These are phyloP conservation scores for Eucalyptus marginata DNA, from an alignment of 345 rosid genomes.

Conservation along the genomic window DNA sequence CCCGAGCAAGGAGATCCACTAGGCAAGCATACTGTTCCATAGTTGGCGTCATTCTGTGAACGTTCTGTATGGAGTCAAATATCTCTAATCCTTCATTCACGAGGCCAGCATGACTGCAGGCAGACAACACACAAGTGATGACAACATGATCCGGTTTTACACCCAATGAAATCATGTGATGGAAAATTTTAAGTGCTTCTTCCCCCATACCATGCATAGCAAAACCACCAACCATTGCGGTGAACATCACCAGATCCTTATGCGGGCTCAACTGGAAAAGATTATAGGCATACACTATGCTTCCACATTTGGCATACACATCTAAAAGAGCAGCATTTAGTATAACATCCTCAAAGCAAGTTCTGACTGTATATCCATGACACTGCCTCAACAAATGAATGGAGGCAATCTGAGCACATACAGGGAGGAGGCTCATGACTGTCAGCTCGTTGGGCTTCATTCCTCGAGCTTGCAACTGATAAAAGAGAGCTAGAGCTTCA, in stretches of 20 bases:
- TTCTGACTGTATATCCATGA: conserved; percentile 60
- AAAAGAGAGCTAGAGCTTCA: conserved; percentile 45
- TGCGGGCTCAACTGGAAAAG: conserved; percentile 36
- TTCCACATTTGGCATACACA: conserved; percentile 78
- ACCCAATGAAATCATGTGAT: conserved; percentile 39
- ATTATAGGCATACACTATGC: conserved; percentile 35
- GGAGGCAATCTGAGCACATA: conserved; percentile 54
- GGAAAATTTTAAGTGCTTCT: conserved; percentile 61
- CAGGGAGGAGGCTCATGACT: conserved; percentile 66
- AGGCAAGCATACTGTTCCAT: conserved; percentile 67
- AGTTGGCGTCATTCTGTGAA: conserved; percentile 44
- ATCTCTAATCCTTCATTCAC: conserved; percentile 56
- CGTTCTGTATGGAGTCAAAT: conserved; percentile 38
- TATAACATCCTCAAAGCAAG: conserved; percentile 39
- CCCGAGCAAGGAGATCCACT: conserved; percentile 87
- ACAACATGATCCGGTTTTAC: conserved; percentile 67
- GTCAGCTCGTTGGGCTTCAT: conserved; percentile 68
- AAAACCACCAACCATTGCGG: conserved; percentile 70
- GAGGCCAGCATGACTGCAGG: conserved; percentile 84
- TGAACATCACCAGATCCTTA: conserved; percentile 67
- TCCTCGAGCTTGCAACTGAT: conserved; percentile 42
- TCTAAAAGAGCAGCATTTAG: conserved; percentile 59
- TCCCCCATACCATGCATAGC: conserved; percentile 83
- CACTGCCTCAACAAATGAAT: conserved; percentile 52
- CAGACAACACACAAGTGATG: conserved; percentile 62